Evolutionary conservation across 345 rosid genomes (phyloP).

Genomic region (Rubroshorea leprosula): DNA sequence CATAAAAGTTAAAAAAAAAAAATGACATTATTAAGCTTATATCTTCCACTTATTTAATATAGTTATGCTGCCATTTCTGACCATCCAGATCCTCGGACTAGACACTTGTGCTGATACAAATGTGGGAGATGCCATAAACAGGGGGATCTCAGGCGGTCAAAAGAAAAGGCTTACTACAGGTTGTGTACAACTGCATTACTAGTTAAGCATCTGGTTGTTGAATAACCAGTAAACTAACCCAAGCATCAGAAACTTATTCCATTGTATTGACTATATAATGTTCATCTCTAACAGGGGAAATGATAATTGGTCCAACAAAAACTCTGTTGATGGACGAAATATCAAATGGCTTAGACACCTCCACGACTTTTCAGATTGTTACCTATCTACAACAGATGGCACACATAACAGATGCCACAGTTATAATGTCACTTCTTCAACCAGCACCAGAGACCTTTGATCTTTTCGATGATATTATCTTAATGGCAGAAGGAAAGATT

Average conservation of each 20-base stretch:
- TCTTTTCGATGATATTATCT: constrained; percentile 61
- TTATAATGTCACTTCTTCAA: constrained; percentile 63
- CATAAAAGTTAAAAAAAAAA: not conserved
- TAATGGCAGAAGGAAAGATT: constrained; percentile 60
- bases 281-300: constrained; percentile 42
- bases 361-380: constrained; percentile 65
- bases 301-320: constrained; percentile 65
- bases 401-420: constrained; percentile 51
- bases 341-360: constrained; percentile 68
- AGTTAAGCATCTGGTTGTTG: no score
- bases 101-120: constrained; percentile 60
- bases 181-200: no score
- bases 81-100: constrained; percentile 54
- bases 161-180: constrained; percentile 51
- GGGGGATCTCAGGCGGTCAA: constrained; percentile 61
- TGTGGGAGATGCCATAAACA: constrained; percentile 61
- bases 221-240: not conserved
- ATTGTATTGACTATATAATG: constrained; percentile 9
- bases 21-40: not conserved
- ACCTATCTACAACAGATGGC: constrained; percentile 56
- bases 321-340: constrained; percentile 82
- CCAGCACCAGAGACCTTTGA: constrained; percentile 75
- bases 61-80: not conserved
- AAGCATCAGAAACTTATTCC: not conserved
- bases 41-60: not conserved